These are phyloP conservation scores for Tephrocybe sp. DNA, from an alignment of 768 basidiomycete genomes.

Conservation along the genomic window DNA sequence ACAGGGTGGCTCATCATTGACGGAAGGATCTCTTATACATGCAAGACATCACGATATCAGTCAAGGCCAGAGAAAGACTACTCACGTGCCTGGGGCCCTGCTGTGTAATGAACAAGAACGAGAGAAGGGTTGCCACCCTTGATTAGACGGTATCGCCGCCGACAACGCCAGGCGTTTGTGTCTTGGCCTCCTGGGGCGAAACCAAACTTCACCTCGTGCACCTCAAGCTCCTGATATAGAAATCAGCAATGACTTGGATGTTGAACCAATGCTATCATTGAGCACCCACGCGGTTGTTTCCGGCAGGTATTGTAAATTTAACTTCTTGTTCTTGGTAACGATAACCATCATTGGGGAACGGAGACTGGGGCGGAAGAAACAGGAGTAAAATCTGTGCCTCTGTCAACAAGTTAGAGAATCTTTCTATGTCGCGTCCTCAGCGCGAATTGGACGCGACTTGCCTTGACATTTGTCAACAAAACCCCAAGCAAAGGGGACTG, in stretches of 20 bases:
- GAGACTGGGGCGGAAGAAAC: conserved; percentile 54
- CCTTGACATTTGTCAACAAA: conserved; percentile 79
- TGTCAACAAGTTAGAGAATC: conserved; percentile 19
- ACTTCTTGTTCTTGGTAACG: conserved; percentile 74
- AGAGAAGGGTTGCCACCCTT: conserved; percentile 75
- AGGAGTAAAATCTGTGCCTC: conserved; percentile 70
- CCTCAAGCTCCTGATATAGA: conserved; percentile 65
- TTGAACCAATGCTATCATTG: conserved; percentile 4
- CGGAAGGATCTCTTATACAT: conserved; percentile 52
- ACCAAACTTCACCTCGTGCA: conserved; percentile 69
- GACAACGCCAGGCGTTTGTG: conserved; percentile 58
- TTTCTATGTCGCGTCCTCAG: background rate
- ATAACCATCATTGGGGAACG: conserved; percentile 75
- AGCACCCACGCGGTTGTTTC: conserved; percentile 48
- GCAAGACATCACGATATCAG: conserved; percentile 10
- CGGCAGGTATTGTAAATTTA: conserved; percentile 51
- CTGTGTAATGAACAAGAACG: conserved; percentile 74
- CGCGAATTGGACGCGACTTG: conserved; percentile 27
- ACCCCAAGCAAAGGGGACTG: conserved; percentile 64
- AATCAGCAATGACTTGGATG: conserved; percentile 1
- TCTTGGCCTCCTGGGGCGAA: conserved; percentile 71
- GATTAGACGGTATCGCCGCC: conserved; percentile 67
- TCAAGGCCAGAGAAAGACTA: conserved; percentile 9
- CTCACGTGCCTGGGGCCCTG: conserved; percentile 59
- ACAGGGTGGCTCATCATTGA: conserved; percentile 57